These are phyloP conservation scores for Penicillium samsonianum DNA, from an alignment of 495 filamentous ascomycete genomes.

Conservation along the genomic window DNA sequence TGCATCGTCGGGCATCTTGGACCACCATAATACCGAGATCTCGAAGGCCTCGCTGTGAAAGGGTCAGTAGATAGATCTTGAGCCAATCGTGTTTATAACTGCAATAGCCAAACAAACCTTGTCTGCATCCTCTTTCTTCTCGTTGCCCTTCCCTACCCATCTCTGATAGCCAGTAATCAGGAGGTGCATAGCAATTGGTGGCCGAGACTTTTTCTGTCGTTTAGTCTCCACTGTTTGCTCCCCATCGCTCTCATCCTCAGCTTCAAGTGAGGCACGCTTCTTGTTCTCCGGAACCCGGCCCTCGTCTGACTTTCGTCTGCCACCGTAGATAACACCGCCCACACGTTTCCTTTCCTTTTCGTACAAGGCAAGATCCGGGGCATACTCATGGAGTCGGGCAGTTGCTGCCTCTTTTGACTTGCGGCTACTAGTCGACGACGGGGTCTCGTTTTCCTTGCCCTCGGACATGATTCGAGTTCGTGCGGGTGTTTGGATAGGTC, in stretches of 20 bases:
- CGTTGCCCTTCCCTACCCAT: conserved; percentile 67
- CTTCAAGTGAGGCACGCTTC: conserved; percentile 44
- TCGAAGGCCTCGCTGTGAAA: conserved; percentile 71
- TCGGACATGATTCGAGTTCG: conserved; percentile 41
- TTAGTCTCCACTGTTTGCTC: conserved; percentile 57
- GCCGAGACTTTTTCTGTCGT: conserved; percentile 59
- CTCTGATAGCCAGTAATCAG: conserved; percentile 76
- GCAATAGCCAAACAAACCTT: conserved; percentile 57
- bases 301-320: conserved; percentile 54
- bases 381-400: conserved; percentile 70
- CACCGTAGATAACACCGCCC: conserved; percentile 79
- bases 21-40: conserved; percentile 80
- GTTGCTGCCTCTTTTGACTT: conserved; percentile 84
- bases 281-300: conserved; percentile 44
- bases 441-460: conserved; percentile 87
- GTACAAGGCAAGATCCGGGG: conserved; percentile 81
- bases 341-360: conserved; percentile 91
- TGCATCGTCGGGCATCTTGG: conserved; percentile 69
- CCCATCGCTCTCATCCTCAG: conserved; percentile 53
- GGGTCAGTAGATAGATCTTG: conserved; percentile 23
- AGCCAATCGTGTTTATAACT: conserved; percentile 1
- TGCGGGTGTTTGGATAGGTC: conserved; percentile 49
- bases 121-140: conserved; percentile 72
- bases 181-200: conserved; percentile 67
- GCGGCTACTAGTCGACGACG: conserved; percentile 73